Evolutionary conservation across 164 flowering plant species (phyloP).

Genomic region (Saururus chinensis): DNA sequence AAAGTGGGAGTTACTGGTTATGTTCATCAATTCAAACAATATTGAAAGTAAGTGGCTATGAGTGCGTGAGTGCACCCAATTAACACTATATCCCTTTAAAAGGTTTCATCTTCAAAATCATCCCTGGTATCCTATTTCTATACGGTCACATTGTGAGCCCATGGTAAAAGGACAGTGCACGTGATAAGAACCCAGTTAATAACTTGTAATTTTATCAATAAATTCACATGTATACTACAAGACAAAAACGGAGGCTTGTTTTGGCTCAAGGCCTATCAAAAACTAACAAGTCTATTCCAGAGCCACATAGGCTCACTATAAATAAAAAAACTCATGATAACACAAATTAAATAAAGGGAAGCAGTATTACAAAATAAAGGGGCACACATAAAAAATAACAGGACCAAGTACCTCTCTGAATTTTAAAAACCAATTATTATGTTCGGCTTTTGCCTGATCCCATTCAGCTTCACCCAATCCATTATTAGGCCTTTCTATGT

Average conservation of each 20-base stretch:
- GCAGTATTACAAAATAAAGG: background rate
- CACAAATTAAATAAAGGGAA: background rate
- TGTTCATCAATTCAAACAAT: background rate
- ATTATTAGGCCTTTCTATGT: conserved; percentile 26
- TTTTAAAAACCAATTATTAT: conserved; percentile 28
- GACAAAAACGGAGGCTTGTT: too few relatives aligned
- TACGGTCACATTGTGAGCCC: background rate
- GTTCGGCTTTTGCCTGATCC: conserved; percentile 17
- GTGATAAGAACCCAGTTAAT: background rate
- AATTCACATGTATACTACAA: background rate
- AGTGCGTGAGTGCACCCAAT: background rate
- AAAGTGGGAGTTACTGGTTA: conserved; percentile 2
- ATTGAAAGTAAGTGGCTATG: too few relatives aligned
- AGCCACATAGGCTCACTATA: background rate
- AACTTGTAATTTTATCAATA: background rate
- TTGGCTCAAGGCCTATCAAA: too few relatives aligned
- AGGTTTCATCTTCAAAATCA: background rate
- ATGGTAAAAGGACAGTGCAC: background rate
- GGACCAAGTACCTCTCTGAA: conserved; percentile 29
- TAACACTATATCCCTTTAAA: background rate
- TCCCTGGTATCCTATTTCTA: background rate
- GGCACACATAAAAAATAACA: background rate
- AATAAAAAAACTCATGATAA: background rate
- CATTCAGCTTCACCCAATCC: conserved; percentile 28
- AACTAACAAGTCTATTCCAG: background rate